Evolutionary conservation across 1,284 basidiomycete genomes (phyloP), one percentile per base, ranked within the genome.

Genomic region (Apiotrichum siamense): DNA sequence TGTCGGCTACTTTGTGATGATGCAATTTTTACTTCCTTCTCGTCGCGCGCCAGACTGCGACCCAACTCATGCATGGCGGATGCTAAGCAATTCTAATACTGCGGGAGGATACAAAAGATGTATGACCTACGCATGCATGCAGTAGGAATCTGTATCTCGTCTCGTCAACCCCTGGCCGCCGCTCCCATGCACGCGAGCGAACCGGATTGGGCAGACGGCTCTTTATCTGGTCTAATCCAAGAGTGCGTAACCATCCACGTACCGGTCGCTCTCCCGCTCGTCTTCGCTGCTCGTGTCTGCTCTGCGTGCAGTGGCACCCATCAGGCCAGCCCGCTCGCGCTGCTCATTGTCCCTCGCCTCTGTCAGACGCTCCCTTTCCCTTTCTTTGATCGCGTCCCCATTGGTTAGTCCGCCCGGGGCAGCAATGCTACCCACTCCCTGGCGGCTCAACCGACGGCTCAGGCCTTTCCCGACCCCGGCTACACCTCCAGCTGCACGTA

Each of bases 161-260:
- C n/a, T n/a, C n/a, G n/a, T n/a, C 29, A 31, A 31, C 10, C 29
- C 29, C 29, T 31, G 29, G 29, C 29, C 29, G 17, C 3, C 4
- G 4, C 11, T 17, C 11, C 29, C 17, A 3, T 17, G 12, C n/a
- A n/a, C n/a, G n/a, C n/a, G n/a, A n/a, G n/a, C n/a, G n/a, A n/a
- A n/a, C n/a, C n/a, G n/a, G n/a, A n/a, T n/a, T n/a, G n/a, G 13
- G n/a, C 7, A 35, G 33, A 35, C 33, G n/a, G n/a, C n/a, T n/a
- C n/a, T n/a, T n/a, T n/a, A n/a, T n/a, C n/a, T n/a, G n/a, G n/a
- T 23, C 43, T 51, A 57, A 33, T 54, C 48, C 10, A 57, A 43
- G 45, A 51, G 55, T 3, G 55, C 51, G 18, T 57, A 57, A 15
- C 51, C 55, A 20, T 47, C 44, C 26, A 10, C 23, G 7, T 36